Base-by-base conservation (phyloP, 257 asterid species). In the Scutellaria baicalensis region DNA sequence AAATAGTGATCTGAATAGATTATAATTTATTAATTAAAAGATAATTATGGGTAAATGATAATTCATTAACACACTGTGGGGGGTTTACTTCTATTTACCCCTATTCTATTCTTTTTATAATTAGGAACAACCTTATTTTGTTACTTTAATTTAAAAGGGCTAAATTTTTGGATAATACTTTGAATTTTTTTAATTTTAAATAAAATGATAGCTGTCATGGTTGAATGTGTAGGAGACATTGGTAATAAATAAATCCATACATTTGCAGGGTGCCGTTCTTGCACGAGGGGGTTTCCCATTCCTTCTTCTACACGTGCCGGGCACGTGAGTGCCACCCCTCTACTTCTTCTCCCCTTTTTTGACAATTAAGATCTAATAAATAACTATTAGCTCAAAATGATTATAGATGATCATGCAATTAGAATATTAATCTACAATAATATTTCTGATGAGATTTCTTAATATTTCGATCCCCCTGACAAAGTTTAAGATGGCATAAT, bases 181-280 rank as follows among this genome's bases (percentile, higher is more conserved):
- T 68, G 33, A 14, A 42, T 65, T 5, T 64, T 0, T 47, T 35
- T 27, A 23, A 13, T 6, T 70, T 5, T 27, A 55, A 55, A 20
- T 7, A 21, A 60, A 35, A 12, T 13, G 45, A 57, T 85, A 85
- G 84, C 84, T 85, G 84, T 79, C 33, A 27, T 27, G 33, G 33
- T 82, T 78, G 59, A 74, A 68, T 67, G 68, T 9, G 20, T 2
- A 58, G 83, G 83, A 79, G 33, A 77, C 80, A 77, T 13, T 52
- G 54, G 17, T 69, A 75, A 70, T 68, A 76, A 56, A 73, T 78
- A 80, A 82, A 2, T 18, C 47, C 66, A 52, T n/a, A n/a, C n/a
- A 57, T 44, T 23, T 20, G 55, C 68, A 63, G 71, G 78, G 71
- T 64, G 72, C 66, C n/a, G 68, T 63, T 45, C 76, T 77, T 75